Conservation (phyloP, 768 basidiomycete genomes). For the Candolleomyces eurysporus region DNA sequence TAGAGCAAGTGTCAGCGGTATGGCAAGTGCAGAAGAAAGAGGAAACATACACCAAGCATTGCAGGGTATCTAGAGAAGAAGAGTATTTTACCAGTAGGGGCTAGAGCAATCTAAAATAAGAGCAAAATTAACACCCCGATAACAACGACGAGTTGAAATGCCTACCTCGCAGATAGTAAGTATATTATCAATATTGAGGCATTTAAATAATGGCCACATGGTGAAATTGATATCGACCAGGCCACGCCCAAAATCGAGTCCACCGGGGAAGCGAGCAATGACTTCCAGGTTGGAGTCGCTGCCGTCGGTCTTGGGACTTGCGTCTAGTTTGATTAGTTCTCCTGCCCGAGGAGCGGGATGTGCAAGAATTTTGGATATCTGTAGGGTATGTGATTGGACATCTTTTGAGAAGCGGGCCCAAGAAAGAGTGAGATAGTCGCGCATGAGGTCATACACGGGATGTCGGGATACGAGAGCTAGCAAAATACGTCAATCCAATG, state of each 20-base stretch:
- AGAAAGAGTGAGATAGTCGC: conserved; percentile 92
- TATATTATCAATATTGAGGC: conserved; percentile 90
- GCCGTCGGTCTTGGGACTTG: conserved; percentile 62
- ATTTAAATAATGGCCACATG: conserved; percentile 96
- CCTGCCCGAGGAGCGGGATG: conserved; percentile 87
- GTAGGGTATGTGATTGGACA: conserved; percentile 87
- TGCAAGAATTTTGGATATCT: conserved; percentile 84
- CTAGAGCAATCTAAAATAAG: conserved; percentile 68
- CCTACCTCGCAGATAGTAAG: conserved; percentile 86
- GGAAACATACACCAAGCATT: conserved; percentile 73
- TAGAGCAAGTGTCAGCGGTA: conserved; percentile 23
- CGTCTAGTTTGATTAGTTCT: conserved; percentile 82
- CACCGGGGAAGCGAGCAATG: conserved; percentile 89
- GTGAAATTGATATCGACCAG: conserved; percentile 94
- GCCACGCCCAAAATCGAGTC: conserved; percentile 87
- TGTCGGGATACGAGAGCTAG: conserved; percentile 87
- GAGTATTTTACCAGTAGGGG: conserved; percentile 82
- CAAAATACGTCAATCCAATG: background rate
- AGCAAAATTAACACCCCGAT: conserved; percentile 14
- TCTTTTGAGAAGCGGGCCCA: conserved; percentile 96
- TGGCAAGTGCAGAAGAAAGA: background rate
- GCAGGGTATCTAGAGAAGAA: conserved; percentile 89
- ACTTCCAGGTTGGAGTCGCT: conserved; percentile 67
- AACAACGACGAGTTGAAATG: background rate
- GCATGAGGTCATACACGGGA: conserved; percentile 93